Evolutionary conservation across 352 stramenopile species (phyloP), one percentile per base, ranked within the genome.

Genomic region (Phytophthora cactorum): DNA sequence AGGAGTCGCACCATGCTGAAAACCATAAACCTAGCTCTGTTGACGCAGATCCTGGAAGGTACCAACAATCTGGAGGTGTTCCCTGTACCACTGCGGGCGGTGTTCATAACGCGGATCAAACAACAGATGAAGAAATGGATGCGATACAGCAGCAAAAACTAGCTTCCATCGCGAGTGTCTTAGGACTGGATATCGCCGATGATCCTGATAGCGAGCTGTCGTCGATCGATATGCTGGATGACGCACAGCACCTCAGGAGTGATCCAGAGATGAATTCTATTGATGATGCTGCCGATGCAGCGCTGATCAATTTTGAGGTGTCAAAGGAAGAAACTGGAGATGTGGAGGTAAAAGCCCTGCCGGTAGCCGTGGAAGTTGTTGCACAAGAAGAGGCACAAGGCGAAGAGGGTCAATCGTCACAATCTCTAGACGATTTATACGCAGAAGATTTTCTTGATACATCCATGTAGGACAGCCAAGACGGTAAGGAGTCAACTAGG

Each of bases 121-220:
- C 25, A 31, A 47, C 56, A 43, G 22, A 64, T 44, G 62, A 71
- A 47, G 52, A 68, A 45, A 25, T 71, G 32, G 54, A 45, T 14
- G 53, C 65, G 28, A 65, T 71, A 15, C 68, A 79, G 17, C 61
- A 63, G 32, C 52, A 66, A 59, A 58, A 62, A 36, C 41, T 78
- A 22, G 64, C 66, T 12, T 59, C 71, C 2, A 57, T 65, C 25
- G 65, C 64, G 36, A 68, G 68, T 22, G 38, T 70, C 43, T 34
- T 80, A 17, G 59, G 46, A 14, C 36, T 82, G 2, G 68, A 65
- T 17, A 52, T 56, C 14, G 61, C 65, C 34, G 36, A 69, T 49
- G 69, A 68, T 9, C 22, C 67, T 22, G 67, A 72, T 14, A 84
- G 74, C n/a, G 66, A 68, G 14, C 72, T 60, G 10, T 84, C 74